A percentile compares a stretch with the other conserved stretches of the same genome.
Evolutionary conservation across 2,329 filamentous ascomycete species (phyloP).

Genomic region (Talaromyces verruculosus): DNA sequence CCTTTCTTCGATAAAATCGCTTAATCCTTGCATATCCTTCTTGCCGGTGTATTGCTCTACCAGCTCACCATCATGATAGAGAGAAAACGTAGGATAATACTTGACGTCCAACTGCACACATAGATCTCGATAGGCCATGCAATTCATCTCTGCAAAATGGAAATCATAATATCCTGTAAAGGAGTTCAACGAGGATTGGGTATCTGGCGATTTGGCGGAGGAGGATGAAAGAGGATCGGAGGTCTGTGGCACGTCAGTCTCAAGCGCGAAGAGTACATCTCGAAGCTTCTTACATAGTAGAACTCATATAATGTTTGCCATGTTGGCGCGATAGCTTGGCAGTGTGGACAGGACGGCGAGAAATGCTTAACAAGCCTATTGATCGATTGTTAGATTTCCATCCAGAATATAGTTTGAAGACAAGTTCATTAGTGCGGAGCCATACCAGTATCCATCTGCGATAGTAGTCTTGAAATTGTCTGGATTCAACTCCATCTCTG

Average conservation of each 20-base stretch:
- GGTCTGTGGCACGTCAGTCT: constrained; percentile 55
- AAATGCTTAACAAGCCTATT: constrained; percentile 55
- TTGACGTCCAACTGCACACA: constrained; percentile 67
- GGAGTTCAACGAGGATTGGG: constrained; percentile 56
- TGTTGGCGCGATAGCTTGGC: constrained; percentile 73
- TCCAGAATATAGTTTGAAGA: background rate
- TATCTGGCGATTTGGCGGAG: constrained; percentile 51
- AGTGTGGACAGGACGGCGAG: constrained; percentile 64
- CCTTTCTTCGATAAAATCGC: constrained; percentile 69
- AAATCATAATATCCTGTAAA: constrained; percentile 87
- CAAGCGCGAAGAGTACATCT: background rate
- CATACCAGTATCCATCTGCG: constrained; percentile 54
- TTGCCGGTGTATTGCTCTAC: constrained; percentile 64
- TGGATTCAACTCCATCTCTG: constrained; percentile 50
- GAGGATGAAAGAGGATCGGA: constrained; percentile 66
- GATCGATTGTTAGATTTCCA: constrained; percentile 23
- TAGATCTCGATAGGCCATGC: constrained; percentile 75
- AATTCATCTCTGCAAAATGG: constrained; percentile 83
- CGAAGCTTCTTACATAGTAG: constrained; percentile 58
- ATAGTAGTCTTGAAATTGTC: constrained; percentile 50
- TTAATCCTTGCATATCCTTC: constrained; percentile 66
- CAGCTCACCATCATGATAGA: constrained; percentile 76
- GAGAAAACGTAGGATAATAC: constrained; percentile 72
- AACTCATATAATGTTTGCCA: constrained; percentile 95
- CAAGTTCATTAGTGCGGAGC: background rate